These are phyloP conservation scores for Talaromyces sp. DNA, from an alignment of 2,329 filamentous ascomycete species.

Conservation along the genomic window DNA sequence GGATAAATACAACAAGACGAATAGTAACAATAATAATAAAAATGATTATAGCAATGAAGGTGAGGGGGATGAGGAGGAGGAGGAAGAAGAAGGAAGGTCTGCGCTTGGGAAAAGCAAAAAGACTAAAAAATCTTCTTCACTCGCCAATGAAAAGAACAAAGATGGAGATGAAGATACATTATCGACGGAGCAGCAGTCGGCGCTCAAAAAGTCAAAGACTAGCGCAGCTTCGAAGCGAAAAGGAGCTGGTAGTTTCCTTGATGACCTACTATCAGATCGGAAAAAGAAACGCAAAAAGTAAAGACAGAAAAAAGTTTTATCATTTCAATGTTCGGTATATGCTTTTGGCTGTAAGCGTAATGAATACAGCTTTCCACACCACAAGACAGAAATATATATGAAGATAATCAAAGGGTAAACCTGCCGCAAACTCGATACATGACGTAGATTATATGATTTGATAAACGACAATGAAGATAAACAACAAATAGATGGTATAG, in stretches of 20 bases:
- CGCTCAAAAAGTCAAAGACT: slow-evolving; percentile 8
- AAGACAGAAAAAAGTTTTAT: background rate
- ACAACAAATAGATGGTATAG: background rate
- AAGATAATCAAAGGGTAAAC: background rate
- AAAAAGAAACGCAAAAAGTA: slow-evolving; percentile 42
- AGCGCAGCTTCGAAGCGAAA: slow-evolving; percentile 23
- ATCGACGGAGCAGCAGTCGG: background rate
- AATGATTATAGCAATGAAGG: too few relatives aligned
- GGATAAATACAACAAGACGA: background rate
- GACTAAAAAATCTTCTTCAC: background rate
- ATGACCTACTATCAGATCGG: slow-evolving; percentile 45
- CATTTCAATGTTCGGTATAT: background rate
- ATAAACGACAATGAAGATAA: background rate
- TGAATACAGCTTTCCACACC: background rate
- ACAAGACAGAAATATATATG: background rate
- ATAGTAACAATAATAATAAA: slow-evolving; percentile 1
- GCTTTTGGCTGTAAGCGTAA: background rate
- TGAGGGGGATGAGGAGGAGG: slow-evolving; percentile 27
- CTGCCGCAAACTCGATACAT: background rate
- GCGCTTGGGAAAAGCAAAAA: slow-evolving; percentile 19
- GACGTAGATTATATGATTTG: slow-evolving; percentile 12
- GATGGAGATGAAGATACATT: slow-evolving; percentile 1
- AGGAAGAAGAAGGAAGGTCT: slow-evolving; percentile 40
- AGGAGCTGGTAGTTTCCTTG: slow-evolving; percentile 47
- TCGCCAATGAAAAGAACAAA: background rate